phyloP scores from a whole-genome alignment of 2,329 filamentous ascomycete species.

The Tolypocladium capitatum region DNA sequence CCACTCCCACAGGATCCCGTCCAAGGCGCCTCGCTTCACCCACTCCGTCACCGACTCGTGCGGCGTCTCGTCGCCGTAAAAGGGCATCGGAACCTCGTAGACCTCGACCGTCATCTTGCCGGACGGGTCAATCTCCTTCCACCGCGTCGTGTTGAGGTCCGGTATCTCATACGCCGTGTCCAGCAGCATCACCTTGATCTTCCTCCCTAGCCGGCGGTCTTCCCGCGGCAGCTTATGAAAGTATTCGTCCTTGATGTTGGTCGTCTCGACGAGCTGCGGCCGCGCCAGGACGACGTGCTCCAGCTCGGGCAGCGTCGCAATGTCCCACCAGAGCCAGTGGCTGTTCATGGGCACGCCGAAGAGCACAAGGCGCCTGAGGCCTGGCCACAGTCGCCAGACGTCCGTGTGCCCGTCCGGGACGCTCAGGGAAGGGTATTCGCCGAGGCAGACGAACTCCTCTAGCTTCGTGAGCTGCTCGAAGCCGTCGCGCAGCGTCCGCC shows the following conservation, averaged over 20 bases:
- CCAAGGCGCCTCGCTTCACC: conserved; percentile 25
- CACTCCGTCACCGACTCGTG: conserved; percentile 24
- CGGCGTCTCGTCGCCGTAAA: conserved; percentile 23
- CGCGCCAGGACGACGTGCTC: conserved; percentile 29
- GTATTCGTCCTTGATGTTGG: conserved; percentile 28
- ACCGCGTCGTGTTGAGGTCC: conserved; percentile 13
- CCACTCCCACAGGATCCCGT: conserved; percentile 26
- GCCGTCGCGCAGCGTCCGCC: conserved; percentile 28
- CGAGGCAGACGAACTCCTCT: conserved; percentile 34
- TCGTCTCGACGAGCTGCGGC: conserved; percentile 16
- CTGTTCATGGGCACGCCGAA: conserved; percentile 25
- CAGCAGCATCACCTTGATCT: conserved; percentile 19
- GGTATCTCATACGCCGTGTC: conserved; percentile 13
- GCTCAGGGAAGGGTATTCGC: conserved; percentile 30
- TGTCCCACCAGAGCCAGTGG: conserved; percentile 24
- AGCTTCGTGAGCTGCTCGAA: conserved; percentile 28
- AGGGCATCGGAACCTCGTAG: conserved; percentile 25
- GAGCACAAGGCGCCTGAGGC: conserved; percentile 27
- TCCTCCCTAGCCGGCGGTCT: conserved; percentile 12
- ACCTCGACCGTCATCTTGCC: conserved; percentile 23
- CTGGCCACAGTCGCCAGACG: conserved; percentile 30
- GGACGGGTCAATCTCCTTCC: conserved; percentile 22
- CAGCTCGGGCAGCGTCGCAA: conserved; percentile 23
- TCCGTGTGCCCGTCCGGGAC: conserved; percentile 19
- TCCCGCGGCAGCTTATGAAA: conserved; percentile 19